Evolutionary conservation across 352 stramenopile species (phyloP), one percentile per base, ranked within the genome.

Genomic region (Globisporangium cederbergense): DNA sequence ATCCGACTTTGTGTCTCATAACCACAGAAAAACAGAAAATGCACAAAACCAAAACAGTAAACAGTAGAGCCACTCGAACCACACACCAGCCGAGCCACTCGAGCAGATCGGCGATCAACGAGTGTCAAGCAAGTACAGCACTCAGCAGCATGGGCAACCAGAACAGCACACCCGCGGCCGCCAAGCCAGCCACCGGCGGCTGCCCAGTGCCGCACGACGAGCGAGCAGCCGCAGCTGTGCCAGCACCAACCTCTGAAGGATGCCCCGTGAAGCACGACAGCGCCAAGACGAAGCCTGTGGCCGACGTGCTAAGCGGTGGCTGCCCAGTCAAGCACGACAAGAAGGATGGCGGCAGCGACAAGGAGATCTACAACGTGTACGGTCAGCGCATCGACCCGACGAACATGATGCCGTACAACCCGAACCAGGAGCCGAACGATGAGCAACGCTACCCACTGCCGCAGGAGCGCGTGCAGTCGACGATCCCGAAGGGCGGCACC

Each of bases 371-470:
- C 86, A 98, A 99, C 75, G 97, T 99, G 25, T 99, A 99, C 78
- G 93, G 90, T 56, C 92, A 99, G 77, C 93, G 82, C 58, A 93
- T 98, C 34, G 95, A 99, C 81, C 96, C 97, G 40, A 98, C 83
- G 30, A 99, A 99, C 77, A 98, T 98, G 76, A 99, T 99, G 97
- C 97, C 97, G 55, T 83, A 90, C 63, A 98, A 98, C 66, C 86
- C 91, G 38, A 99, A 98, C 72, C 93, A 99, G 73, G 80, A 98
- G 32, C 96, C 96, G 22, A 88, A 95, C 40, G 75, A 89, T 0
- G 79, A 83, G 60, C 97, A 99, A 81, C 87, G 78, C 18, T 91
- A 87, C 67, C 80, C 88, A 28, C 78, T 99, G 46, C 81, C 83
- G 7, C 98, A 98, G 50, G 77, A 97, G 30, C 94, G 97, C 58